Evolutionary conservation across 805 yeast species (phyloP), one percentile per base, ranked within the genome.

Genomic region (Candida chauliodis): DNA sequence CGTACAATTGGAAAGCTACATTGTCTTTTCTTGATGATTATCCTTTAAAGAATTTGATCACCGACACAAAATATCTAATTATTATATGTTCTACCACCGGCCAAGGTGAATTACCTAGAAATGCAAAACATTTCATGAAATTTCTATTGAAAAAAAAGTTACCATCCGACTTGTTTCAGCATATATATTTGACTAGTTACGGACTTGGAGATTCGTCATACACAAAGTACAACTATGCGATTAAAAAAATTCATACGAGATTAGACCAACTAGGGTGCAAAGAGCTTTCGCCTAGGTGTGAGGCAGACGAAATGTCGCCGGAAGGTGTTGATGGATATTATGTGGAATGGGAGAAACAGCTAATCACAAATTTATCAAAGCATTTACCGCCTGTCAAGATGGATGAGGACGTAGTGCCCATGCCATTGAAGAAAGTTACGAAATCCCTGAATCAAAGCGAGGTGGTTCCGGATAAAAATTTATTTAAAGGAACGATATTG

Each of bases 201-300:
- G 99, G 99, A 0, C 62, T 93, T 1, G 99, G 99, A 18, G 98
- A 93, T 58, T 82, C 95, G 0, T 82, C 95, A 1, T 93, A 93
- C 56, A 86, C 95, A 4, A 76, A 83, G 46, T 93, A 78, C 62
- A 91, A 93, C 60, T 81, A 80, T 70, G 96, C 96, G n/a, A 76
- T 84, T 25, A 75, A 81, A 44, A 90, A 91, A 52, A 59, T 93
- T 13, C 95, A 91, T 56, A 73, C 79, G 16, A 69, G 99, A 41
- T 52, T 91, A 22, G 50, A 70, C 19, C 97, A 91, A 59, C 66
- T 93, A 11, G 98, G 99, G 1, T 95, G 91, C 2, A 43, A 46
- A 0, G 93, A 84, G 51, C 59, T 88, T 5, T 71, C 82, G 35
- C 72, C 75, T 4, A 65, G 97, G 37, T 85, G 89, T 23, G 99